Conservation (phyloP, 1,284 basidiomycete genomes). For the Ustilago lituana region DNA sequence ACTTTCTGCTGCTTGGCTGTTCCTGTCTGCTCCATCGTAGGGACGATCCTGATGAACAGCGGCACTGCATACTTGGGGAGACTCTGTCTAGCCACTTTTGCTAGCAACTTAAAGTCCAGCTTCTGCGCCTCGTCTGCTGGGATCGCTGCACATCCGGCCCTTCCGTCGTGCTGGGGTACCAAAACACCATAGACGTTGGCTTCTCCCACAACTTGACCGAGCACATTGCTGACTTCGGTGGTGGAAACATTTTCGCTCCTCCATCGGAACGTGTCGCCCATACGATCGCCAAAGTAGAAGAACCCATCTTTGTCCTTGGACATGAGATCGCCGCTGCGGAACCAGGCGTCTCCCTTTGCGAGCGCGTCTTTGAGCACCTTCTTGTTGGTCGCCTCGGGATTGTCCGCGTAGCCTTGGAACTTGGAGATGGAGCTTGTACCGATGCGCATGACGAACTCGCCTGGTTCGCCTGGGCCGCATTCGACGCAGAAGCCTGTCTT, state of each 20-base stretch:
- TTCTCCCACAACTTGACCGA: constrained; percentile 64
- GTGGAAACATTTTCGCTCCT: constrained; percentile 65
- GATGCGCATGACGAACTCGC: constrained; percentile 66
- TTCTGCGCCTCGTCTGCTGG: constrained; percentile 31
- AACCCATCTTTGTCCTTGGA: constrained; percentile 57
- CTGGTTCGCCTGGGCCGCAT: constrained; percentile 57
- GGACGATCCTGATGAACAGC: constrained; percentile 65
- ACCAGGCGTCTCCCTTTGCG: constrained; percentile 64
- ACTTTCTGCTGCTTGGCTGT: constrained; percentile 67
- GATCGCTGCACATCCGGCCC: constrained; percentile 67
- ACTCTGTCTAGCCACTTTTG: constrained; percentile 51
- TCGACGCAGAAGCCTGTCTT: constrained; percentile 64
- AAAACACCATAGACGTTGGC: constrained; percentile 68
- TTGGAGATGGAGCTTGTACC: constrained; percentile 40
- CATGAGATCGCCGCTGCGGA: constrained; percentile 66
- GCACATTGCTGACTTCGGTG: constrained; percentile 60
- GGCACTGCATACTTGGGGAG: constrained; percentile 68
- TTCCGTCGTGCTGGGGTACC: constrained; percentile 66
- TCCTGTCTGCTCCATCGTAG: constrained; percentile 59
- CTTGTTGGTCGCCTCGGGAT: constrained; percentile 64
- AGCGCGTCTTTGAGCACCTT: constrained; percentile 67
- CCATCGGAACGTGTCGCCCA: constrained; percentile 67
- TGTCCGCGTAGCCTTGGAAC: constrained; percentile 63
- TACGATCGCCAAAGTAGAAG: constrained; percentile 66
- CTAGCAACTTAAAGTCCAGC: constrained; percentile 60